Conservation (phyloP, 345 rosid genomes). For the Brassica incana region DNA sequence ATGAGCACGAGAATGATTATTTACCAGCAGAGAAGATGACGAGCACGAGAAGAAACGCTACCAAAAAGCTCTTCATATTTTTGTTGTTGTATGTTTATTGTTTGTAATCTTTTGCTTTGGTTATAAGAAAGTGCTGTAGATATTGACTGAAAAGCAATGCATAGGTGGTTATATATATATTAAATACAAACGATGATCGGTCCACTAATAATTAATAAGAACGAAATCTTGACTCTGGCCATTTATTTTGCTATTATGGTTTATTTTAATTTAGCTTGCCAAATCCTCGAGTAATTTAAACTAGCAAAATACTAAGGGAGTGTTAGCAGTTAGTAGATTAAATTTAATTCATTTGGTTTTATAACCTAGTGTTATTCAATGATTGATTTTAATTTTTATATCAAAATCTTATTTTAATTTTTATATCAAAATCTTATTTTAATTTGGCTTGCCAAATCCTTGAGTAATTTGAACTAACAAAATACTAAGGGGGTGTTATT, state of each 20-base stretch:
- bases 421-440: too few relatives aligned
- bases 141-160: background rate
- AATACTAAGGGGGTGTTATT: too few relatives aligned
- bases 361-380: too few relatives aligned
- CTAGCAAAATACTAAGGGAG: too few relatives aligned
- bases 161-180: background rate
- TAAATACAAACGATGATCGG: background rate
- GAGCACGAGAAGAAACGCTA: background rate
- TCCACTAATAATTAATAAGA: background rate
- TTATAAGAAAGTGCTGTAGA: background rate
- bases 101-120: background rate
- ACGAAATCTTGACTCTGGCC: background rate
- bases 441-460: background rate
- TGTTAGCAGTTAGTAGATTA: too few relatives aligned
- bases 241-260: background rate
- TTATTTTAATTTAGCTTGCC: background rate
- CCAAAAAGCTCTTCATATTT: background rate
- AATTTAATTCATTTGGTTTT: too few relatives aligned
- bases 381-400: too few relatives aligned
- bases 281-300: background rate
- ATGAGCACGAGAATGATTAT: background rate
- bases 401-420: too few relatives aligned
- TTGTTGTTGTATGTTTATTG: background rate
- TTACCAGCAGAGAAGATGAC: background rate
- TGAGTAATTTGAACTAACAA: background rate